Evolutionary conservation across 768 basidiomycete species (phyloP).

Genomic region (Tylopilus felleus): DNA sequence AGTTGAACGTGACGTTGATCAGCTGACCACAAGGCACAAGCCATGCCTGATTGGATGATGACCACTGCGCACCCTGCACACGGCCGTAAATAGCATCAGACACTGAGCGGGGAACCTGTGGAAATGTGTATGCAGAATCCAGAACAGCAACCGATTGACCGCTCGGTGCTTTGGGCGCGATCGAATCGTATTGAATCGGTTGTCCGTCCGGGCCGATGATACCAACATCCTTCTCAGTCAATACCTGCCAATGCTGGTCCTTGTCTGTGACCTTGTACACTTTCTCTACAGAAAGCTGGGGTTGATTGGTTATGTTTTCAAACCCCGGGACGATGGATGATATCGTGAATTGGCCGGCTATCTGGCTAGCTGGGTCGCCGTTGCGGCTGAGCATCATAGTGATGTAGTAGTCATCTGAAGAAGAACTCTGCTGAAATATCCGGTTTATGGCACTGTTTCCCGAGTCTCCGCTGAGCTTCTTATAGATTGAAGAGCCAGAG

Average conservation of each 20-base stretch:
- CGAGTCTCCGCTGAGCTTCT: slow-evolving; percentile 45
- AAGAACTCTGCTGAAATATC: slow-evolving; percentile 59
- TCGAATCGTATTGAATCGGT: slow-evolving; percentile 55
- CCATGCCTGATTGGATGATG: slow-evolving; percentile 56
- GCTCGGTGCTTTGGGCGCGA: slow-evolving; percentile 63
- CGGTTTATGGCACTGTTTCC: slow-evolving; percentile 62
- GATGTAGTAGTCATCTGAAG: slow-evolving; percentile 59
- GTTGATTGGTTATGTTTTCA: slow-evolving; percentile 57
- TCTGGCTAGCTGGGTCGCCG: slow-evolving; percentile 45
- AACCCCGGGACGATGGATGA: slow-evolving; percentile 61
- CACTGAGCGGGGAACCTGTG: slow-evolving; percentile 71
- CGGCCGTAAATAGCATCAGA: slow-evolving; percentile 80
- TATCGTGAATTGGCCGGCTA: slow-evolving; percentile 66
- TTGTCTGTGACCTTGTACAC: slow-evolving; percentile 56
- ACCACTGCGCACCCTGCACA: slow-evolving; percentile 69
- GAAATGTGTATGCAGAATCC: slow-evolving; percentile 69
- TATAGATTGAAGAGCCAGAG: slow-evolving; percentile 59
- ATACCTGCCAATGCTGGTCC: slow-evolving; percentile 80
- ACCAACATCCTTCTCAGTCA: slow-evolving; percentile 61
- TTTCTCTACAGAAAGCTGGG: slow-evolving; percentile 62
- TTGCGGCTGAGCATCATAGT: slow-evolving; percentile 64
- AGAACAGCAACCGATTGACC: slow-evolving; percentile 69
- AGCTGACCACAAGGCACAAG: slow-evolving; percentile 70
- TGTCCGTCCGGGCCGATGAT: slow-evolving; percentile 77
- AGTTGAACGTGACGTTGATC: slow-evolving; percentile 67